Conservation (phyloP, 2,329 filamentous ascomycete species). For the Penicillium sp. region DNA sequence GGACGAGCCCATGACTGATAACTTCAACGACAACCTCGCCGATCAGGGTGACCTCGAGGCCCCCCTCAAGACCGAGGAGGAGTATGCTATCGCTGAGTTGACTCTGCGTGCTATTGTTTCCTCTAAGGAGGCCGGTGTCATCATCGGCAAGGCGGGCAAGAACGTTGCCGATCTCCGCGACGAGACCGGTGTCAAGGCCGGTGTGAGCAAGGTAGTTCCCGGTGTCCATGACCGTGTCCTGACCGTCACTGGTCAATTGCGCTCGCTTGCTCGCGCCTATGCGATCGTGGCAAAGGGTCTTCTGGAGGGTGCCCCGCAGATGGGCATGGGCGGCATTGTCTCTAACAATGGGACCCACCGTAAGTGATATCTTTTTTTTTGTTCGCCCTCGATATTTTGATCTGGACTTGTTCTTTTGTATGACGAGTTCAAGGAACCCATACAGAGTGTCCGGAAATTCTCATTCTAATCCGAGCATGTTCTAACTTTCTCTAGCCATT, state of each 20-base stretch:
- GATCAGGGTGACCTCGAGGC: conserved; percentile 70
- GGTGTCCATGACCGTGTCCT: conserved; percentile 96
- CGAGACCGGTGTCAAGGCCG: conserved; percentile 95
- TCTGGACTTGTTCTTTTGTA: not conserved
- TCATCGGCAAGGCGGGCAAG: conserved; percentile 98
- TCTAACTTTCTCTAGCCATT: conserved; percentile 63
- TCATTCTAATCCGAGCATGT: not conserved
- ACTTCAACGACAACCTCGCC: conserved; percentile 64
- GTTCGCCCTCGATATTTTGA: not conserved
- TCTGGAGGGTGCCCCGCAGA: conserved; percentile 86
- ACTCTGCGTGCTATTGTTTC: conserved; percentile 97
- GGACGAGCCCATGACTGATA: conserved; percentile 61
- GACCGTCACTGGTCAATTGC: conserved; percentile 87
- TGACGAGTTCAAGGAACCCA: not conserved
- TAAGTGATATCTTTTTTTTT: conserved; percentile 55
- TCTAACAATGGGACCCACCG: conserved; percentile 89
- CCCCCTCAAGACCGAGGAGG: conserved; percentile 89
- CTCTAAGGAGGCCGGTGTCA: conserved; percentile 97
- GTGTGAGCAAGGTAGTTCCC: conserved; percentile 97
- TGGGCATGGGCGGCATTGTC: conserved; percentile 93
- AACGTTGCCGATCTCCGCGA: conserved; percentile 96
- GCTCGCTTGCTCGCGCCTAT: conserved; percentile 88
- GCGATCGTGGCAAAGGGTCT: conserved; percentile 87
- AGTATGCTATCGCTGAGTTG: conserved; percentile 88
- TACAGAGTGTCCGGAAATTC: not conserved